Conservation (phyloP, 2,329 filamentous ascomycete genomes). For the Exophiala sideris region DNA sequence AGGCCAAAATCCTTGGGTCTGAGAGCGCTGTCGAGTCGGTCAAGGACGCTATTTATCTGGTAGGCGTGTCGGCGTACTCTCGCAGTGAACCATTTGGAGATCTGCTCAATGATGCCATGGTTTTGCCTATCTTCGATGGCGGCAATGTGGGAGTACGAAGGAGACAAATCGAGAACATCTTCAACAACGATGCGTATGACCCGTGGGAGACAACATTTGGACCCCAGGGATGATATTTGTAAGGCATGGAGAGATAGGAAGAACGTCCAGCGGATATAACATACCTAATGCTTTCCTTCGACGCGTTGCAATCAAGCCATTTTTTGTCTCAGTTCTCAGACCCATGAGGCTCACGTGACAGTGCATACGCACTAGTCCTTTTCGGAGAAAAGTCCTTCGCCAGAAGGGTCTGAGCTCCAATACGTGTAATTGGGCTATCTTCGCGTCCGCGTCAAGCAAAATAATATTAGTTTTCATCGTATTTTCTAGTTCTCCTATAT, state of each 20-base stretch:
- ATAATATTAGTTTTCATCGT: no score
- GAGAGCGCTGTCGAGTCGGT: conserved; percentile 50
- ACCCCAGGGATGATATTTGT: neutral
- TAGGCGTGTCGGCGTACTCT: conserved; percentile 51
- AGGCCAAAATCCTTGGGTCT: conserved; percentile 52
- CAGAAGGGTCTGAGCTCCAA: no score
- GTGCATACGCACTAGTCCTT: no score
- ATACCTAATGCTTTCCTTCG: no score
- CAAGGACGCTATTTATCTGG: conserved; percentile 50
- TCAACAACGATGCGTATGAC: conserved; percentile 42
- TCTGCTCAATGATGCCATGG: conserved; percentile 46
- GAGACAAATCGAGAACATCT: conserved; percentile 39
- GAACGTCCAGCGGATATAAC: no score
- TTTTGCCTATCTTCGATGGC: conserved; percentile 52
- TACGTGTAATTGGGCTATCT: no score
- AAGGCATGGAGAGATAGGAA: no score
- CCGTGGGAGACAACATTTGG: conserved; percentile 40
- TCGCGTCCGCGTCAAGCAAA: no score
- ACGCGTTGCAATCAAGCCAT: neutral
- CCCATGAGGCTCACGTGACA: no score
- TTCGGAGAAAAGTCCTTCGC: no score
- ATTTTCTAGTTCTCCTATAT: no score
- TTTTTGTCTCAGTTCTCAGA: no score
- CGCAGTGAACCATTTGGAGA: conserved; percentile 42
- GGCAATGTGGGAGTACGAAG: conserved; percentile 54